Conservation (phyloP, 495 filamentous ascomycete species). For the Penicillium robsamsonii region DNA sequence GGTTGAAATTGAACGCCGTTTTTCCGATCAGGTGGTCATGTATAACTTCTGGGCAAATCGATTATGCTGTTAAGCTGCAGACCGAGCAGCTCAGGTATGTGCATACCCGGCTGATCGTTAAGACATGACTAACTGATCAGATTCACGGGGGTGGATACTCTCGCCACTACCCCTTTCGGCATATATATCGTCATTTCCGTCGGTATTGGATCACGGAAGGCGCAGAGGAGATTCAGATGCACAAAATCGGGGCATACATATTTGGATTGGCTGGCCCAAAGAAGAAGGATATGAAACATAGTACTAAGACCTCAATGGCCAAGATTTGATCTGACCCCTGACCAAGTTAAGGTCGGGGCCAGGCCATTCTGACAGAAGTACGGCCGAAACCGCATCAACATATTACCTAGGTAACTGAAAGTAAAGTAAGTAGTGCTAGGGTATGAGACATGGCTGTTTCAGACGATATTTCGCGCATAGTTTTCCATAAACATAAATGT, state of each 20-base stretch:
- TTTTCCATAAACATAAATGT: background rate
- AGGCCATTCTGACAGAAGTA: background rate
- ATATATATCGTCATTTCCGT: conserved; percentile 52
- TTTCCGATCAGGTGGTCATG: conserved; percentile 59
- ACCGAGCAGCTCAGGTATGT: conserved; percentile 56
- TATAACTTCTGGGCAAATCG: conserved; percentile 64
- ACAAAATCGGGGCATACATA: conserved; percentile 45
- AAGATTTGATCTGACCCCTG: conserved; percentile 14
- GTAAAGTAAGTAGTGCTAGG: background rate
- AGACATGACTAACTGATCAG: conserved; percentile 15
- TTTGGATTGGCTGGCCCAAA: conserved; percentile 40
- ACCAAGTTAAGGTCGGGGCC: background rate
- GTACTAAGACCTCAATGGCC: conserved; percentile 11
- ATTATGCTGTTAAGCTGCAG: conserved; percentile 56
- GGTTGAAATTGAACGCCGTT: conserved; percentile 50
- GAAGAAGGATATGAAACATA: conserved; percentile 16
- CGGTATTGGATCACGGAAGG: conserved; percentile 52
- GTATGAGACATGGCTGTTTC: background rate
- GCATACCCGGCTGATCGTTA: background rate
- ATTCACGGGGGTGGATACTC: conserved; percentile 54
- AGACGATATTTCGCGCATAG: background rate
- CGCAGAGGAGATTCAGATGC: conserved; percentile 51
- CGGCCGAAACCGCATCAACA: background rate
- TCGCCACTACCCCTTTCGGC: conserved; percentile 49
- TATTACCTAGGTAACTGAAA: background rate